These are phyloP conservation scores for Pholiota adiposa DNA, from an alignment of 1,284 basidiomycete species.

Conservation along the genomic window DNA sequence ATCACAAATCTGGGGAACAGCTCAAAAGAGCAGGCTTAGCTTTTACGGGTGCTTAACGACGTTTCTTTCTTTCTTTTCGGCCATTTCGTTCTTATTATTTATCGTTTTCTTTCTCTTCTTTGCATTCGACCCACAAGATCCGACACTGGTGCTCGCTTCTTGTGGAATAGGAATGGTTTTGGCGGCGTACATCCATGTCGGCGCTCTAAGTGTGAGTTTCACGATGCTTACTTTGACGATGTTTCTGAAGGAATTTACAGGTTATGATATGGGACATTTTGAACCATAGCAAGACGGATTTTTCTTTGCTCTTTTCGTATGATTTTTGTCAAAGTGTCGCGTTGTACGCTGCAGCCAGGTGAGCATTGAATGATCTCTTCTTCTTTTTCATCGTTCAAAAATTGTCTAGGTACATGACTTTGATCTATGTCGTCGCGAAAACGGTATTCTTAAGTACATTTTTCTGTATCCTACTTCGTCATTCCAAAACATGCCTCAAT, in stretches of 20 bases:
- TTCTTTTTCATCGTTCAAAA: background rate
- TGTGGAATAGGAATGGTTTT: background rate
- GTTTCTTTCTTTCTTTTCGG: background rate
- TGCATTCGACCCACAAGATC: background rate
- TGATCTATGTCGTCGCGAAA: background rate
- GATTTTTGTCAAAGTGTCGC: conserved; percentile 25
- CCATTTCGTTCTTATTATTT: background rate
- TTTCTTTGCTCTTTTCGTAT: conserved; percentile 24
- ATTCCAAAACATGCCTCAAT: no score
- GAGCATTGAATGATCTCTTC: background rate
- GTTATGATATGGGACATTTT: conserved; percentile 35
- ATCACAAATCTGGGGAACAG: background rate
- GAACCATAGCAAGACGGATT: conserved; percentile 27
- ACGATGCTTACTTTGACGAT: background rate
- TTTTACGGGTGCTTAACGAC: background rate
- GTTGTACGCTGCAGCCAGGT: conserved; percentile 33
- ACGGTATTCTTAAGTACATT: background rate
- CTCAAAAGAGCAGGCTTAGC: background rate
- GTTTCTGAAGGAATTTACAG: conserved; percentile 14
- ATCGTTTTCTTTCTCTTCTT: background rate
- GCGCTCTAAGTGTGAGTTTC: conserved; percentile 5
- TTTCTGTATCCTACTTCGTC: no score
- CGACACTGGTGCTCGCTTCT: background rate
- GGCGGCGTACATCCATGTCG: conserved; percentile 4
- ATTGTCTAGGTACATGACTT: background rate